phyloP scores from a whole-genome alignment of 345 rosid species.

The Pugionium dolabratum region DNA sequence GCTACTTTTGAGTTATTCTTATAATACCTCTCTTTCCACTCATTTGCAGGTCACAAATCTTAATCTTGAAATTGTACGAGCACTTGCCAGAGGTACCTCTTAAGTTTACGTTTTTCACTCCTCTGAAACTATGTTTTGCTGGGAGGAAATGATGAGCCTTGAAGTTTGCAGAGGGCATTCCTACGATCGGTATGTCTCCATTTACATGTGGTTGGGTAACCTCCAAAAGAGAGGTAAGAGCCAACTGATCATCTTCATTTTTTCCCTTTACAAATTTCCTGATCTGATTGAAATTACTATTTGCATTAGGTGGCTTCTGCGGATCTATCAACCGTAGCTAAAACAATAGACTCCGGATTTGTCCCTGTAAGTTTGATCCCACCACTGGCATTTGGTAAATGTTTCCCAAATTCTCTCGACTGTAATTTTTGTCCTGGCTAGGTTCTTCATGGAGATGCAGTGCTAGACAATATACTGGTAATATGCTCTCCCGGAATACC shows the following conservation, averaged over 20 bases:
- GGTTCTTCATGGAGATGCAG: constrained; percentile 99
- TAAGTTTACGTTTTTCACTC: background rate
- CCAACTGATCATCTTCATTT: constrained; percentile 25
- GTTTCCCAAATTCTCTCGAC: constrained; percentile 3
- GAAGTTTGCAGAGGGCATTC: constrained; percentile 77
- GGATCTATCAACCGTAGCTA: constrained; percentile 59
- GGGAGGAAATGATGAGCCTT: background rate
- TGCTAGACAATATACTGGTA: constrained; percentile 73
- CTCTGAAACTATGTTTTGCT: constrained; percentile 16
- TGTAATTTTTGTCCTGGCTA: constrained; percentile 32
- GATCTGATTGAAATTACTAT: constrained; percentile 10
- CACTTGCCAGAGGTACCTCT: constrained; percentile 77
- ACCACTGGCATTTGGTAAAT: background rate
- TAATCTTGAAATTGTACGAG: constrained; percentile 90
- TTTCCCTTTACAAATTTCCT: background rate
- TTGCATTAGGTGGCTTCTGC: constrained; percentile 63
- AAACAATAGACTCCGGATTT: constrained; percentile 77
- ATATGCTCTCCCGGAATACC: constrained; percentile 15
- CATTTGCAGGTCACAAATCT: constrained; percentile 71
- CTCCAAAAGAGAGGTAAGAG: constrained; percentile 63
- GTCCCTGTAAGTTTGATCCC: constrained; percentile 63
- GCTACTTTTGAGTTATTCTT: constrained; percentile 6
- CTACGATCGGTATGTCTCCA: constrained; percentile 86
- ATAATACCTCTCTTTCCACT: constrained; percentile 3
- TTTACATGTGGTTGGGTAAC: constrained; percentile 82